phyloP scores from a whole-genome alignment of 1,284 basidiomycete genomes.

The Cryptococcus sp. region DNA sequence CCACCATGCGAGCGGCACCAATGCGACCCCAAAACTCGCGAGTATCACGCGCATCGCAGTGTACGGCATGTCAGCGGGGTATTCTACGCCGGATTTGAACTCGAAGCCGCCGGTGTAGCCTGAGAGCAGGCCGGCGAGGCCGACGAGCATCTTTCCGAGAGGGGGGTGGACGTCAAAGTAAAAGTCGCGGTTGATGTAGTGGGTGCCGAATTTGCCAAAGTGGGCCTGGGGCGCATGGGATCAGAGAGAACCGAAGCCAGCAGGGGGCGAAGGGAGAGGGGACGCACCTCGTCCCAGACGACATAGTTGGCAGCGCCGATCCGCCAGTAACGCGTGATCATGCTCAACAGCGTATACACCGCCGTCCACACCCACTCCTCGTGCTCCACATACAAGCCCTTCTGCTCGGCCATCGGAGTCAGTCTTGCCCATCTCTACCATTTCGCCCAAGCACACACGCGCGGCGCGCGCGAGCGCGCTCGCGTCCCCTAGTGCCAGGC shows the following conservation, averaged over 20 bases:
- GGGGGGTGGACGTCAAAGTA: conserved; percentile 82
- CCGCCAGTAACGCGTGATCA: conserved; percentile 90
- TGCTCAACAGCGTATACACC: conserved; percentile 86
- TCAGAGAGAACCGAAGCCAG: conserved; percentile 25
- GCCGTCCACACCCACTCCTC: conserved; percentile 75
- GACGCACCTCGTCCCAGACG: conserved; percentile 83
- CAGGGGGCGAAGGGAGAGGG: not conserved
- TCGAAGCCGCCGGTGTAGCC: conserved; percentile 92
- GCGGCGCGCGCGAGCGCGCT: not conserved
- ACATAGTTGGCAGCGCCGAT: conserved; percentile 86
- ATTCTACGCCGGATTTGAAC: conserved; percentile 86
- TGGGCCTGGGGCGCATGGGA: conserved; percentile 58
- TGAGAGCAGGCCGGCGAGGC: conserved; percentile 80
- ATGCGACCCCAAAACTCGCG: conserved; percentile 86
- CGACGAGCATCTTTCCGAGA: conserved; percentile 97
- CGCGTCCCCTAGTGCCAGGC: not conserved
- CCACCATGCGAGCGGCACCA: conserved; percentile 96
- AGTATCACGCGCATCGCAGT: conserved; percentile 93
- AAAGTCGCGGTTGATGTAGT: conserved; percentile 66
- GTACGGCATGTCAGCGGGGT: conserved; percentile 83
- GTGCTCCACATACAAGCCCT: conserved; percentile 76
- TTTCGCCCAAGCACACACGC: not conserved
- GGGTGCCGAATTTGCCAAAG: conserved; percentile 94
- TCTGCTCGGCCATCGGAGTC: conserved; percentile 50
- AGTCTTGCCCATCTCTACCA: not conserved